Evolutionary conservation across 2,329 filamentous ascomycete species (phyloP).

Genomic region (Penicillium paneum): DNA sequence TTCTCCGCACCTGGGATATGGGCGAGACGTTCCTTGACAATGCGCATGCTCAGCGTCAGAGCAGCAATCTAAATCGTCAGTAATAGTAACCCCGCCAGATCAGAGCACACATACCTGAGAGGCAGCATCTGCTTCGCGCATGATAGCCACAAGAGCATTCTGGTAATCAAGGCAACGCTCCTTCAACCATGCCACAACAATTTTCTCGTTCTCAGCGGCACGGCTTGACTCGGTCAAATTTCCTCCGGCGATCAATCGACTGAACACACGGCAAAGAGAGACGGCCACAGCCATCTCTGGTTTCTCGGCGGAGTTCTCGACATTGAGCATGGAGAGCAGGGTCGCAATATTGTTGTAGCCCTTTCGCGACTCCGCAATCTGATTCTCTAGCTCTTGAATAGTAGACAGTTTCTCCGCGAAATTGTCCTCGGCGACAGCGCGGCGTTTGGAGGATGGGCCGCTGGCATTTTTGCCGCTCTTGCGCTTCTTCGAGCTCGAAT

Average conservation of each 20-base stretch:
- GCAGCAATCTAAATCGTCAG: constrained; percentile 56
- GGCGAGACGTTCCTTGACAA: constrained; percentile 75
- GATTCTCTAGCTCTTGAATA: constrained; percentile 72
- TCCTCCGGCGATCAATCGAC: constrained; percentile 73
- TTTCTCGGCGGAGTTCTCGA: constrained; percentile 51
- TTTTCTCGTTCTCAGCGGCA: constrained; percentile 67
- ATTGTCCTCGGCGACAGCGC: constrained; percentile 48
- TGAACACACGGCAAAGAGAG: constrained; percentile 81
- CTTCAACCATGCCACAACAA: constrained; percentile 75
- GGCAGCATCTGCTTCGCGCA: constrained; percentile 60
- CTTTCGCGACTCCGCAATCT: constrained; percentile 79
- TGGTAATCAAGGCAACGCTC: constrained; percentile 71
- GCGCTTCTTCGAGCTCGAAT: constrained; percentile 38
- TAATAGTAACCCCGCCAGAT: background rate
- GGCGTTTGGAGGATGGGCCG: constrained; percentile 43
- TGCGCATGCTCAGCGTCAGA: constrained; percentile 75
- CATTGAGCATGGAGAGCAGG: constrained; percentile 61
- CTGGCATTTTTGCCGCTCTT: constrained; percentile 37
- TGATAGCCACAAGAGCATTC: constrained; percentile 57
- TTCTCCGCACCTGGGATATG: constrained; percentile 59
- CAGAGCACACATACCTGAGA: constrained; percentile 41
- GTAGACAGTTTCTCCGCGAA: constrained; percentile 57
- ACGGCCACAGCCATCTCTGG: constrained; percentile 68
- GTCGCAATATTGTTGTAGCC: constrained; percentile 87
- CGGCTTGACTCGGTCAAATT: constrained; percentile 63